Evolutionary conservation across 177 flowering plant genomes (phyloP), one percentile per base, ranked within the genome.

Genomic region (Tripterygium wilfordii): DNA sequence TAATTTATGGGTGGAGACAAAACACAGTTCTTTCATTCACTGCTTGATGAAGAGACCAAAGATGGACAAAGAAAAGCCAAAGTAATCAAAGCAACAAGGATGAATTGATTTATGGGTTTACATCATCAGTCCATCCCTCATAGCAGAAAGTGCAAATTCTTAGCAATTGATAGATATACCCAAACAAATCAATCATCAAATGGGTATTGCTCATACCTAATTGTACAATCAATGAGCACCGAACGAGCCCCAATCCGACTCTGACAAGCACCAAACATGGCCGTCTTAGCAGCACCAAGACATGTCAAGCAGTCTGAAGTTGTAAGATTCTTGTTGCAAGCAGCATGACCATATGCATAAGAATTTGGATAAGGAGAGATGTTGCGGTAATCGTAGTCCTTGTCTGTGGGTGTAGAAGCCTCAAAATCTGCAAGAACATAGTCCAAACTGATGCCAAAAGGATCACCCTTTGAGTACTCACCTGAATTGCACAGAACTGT

Each of bases 201-300:
- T 1, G 88, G 83, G 57, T 85, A 79, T 42, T 82, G 88, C 56
- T 85, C 85, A 45, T 82, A 82, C 73, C 94, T 68, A 30, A 79
- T 63, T 12, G 54, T 24, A 43, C 88, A 82, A 52, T 79, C 88
- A 49, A 26, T 29, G 32, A 85, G 79, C 61, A 63, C 68, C 0
- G 67, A 57, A 0, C 81, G 74, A 21, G 61, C 73, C 4, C 94
- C 86, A 23, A 79, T 76, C 14, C 68, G 40, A 32, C 40, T 62
- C 14, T 15, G 56, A 50, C 88, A 81, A 3, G 69, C 5, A 10
- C 42, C 54, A 3, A 63, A n/a, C 69, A 82, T 45, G 43, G 53
- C 35, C n/a, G 63, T 46, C 27, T 52, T 58, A 1, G 88, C 82
- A 0, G 74, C 58, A 10, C 44, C 56, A 2, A 82, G 76, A 49